phyloP scores from a whole-genome alignment of 805 yeast genomes.

The Myxozyma neotropica region DNA sequence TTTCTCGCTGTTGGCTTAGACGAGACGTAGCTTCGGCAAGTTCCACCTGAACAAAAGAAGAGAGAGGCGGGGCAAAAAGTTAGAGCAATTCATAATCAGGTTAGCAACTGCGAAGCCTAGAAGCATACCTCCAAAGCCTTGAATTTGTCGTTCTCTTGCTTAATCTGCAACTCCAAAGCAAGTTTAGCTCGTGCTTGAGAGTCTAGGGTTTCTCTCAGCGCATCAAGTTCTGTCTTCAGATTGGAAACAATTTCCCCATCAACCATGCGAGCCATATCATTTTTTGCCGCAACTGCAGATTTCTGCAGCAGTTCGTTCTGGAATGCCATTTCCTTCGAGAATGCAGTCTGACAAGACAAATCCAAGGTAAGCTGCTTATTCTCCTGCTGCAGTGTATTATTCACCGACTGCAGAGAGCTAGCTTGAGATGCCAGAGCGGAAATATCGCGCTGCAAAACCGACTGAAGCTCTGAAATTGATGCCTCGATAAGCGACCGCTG shows the following conservation, averaged over 20 bases:
- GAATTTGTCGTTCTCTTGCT: background rate
- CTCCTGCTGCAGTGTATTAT: background rate
- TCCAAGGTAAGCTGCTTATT: background rate
- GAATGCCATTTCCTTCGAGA: background rate
- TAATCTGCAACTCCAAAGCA: background rate
- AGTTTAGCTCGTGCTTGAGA: background rate
- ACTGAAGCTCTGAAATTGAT: constrained; percentile 1
- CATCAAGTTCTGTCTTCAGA: background rate
- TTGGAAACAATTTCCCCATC: background rate
- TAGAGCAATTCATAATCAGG: too few relatives aligned
- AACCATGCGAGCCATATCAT: background rate
- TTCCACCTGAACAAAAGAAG: background rate
- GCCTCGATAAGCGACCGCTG: background rate
- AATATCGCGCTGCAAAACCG: background rate
- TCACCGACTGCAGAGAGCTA: background rate
- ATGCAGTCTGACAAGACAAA: background rate
- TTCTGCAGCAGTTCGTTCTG: background rate
- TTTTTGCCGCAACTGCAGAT: background rate
- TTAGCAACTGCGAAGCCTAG: too few relatives aligned
- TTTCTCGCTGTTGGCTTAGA: background rate
- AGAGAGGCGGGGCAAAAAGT: background rate
- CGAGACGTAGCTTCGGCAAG: background rate
- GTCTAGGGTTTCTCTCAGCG: too few relatives aligned
- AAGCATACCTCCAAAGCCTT: constrained; percentile 1
- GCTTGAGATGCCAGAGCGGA: background rate